Evolutionary conservation across 495 filamentous ascomycete species (phyloP).

Genomic region (Parmelia sp.): DNA sequence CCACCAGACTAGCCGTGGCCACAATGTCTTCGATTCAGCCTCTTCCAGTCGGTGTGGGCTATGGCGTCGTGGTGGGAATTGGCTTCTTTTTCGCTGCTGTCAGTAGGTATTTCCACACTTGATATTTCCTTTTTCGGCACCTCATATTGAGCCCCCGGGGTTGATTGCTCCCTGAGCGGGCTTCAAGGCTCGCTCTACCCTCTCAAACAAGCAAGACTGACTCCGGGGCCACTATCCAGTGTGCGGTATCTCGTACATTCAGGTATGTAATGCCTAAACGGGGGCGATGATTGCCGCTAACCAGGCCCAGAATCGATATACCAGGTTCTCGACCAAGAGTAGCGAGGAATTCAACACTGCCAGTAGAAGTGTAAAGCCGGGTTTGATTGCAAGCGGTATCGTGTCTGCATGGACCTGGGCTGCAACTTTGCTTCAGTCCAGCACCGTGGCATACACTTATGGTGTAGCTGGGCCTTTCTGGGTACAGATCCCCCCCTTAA

Average conservation of each 20-base stretch:
- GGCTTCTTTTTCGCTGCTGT: constrained; percentile 41
- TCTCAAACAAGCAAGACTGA: too few relatives aligned
- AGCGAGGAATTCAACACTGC: constrained; percentile 49
- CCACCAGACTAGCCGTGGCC: background rate
- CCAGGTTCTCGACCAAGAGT: constrained; percentile 38
- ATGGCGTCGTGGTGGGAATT: constrained; percentile 47
- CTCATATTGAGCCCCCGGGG: too few relatives aligned
- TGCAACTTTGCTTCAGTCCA: constrained; percentile 40
- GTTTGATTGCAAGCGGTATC: constrained; percentile 45
- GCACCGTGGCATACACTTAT: constrained; percentile 44
- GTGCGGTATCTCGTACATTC: constrained; percentile 37
- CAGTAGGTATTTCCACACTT: too few relatives aligned
- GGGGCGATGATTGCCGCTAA: background rate
- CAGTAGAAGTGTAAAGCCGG: constrained; percentile 42
- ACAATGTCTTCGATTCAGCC: constrained; percentile 12
- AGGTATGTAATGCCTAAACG: constrained; percentile 2
- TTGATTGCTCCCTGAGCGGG: too few relatives aligned
- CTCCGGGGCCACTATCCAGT: too few relatives aligned
- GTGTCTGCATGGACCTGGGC: constrained; percentile 45
- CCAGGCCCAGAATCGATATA: constrained; percentile 41
- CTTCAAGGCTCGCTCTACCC: too few relatives aligned
- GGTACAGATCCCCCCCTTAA: constrained; percentile 17
- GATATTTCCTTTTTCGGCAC: too few relatives aligned
- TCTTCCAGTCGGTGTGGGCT: constrained; percentile 25
- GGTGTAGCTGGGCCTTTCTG: constrained; percentile 45